These are phyloP conservation scores for Penicillium chermesinum DNA, from an alignment of 495 filamentous ascomycete genomes.

Conservation along the genomic window DNA sequence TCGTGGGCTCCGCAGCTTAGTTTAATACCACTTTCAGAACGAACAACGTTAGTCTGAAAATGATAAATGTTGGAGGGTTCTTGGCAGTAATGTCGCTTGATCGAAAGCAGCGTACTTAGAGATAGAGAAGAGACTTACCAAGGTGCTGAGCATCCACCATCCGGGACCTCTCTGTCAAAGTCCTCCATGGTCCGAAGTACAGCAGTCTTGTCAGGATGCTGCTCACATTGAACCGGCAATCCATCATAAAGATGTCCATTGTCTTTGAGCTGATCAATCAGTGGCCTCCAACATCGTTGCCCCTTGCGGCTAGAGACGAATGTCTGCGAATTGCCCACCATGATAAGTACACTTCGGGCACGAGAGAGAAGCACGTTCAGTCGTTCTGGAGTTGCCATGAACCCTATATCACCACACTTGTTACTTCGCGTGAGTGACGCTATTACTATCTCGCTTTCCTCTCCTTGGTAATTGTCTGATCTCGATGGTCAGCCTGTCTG, in stretches of 20 bases:
- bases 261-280: slow-evolving; percentile 54
- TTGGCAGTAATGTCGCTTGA: no score
- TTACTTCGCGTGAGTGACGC: slow-evolving; percentile 77
- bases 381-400: slow-evolving; percentile 66
- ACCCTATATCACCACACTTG: slow-evolving; percentile 54
- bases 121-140: slow-evolving; percentile 53
- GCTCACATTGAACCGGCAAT: slow-evolving; percentile 63
- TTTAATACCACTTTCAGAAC: slow-evolving; percentile 47
- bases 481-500: slow-evolving; percentile 25
- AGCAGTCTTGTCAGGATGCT: slow-evolving; percentile 50
- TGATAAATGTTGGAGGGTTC: no score
- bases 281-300: slow-evolving; percentile 48
- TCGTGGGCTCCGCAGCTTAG: slow-evolving; percentile 59
- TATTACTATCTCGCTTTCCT: slow-evolving; percentile 73
- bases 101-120: no score
- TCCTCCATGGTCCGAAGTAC: slow-evolving; percentile 44
- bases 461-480: slow-evolving; percentile 81
- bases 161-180: slow-evolving; percentile 59
- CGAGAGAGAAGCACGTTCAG: slow-evolving; percentile 75
- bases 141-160: slow-evolving; percentile 65
- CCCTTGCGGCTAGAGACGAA: slow-evolving; percentile 61
- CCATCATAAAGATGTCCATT: slow-evolving; percentile 60
- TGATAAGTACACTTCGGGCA: slow-evolving; percentile 76
- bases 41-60: no score
- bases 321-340: slow-evolving; percentile 67